phyloP scores from a whole-genome alignment of 2,329 filamentous ascomycete species.

The Gaeumannomyces tritici region DNA sequence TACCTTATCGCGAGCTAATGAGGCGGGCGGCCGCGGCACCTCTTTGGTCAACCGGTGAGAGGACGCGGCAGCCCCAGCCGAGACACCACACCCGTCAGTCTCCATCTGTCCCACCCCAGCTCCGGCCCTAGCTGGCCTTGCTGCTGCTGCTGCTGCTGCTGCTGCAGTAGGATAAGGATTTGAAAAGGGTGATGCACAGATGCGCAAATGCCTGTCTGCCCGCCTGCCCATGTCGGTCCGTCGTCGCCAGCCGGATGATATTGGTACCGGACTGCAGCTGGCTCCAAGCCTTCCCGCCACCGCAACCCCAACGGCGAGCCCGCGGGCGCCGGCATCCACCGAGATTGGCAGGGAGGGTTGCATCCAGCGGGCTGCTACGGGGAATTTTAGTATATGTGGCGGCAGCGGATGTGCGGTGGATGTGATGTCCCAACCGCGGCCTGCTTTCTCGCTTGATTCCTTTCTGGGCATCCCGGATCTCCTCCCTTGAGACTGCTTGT shows the following conservation, averaged over 20 bases:
- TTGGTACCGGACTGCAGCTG: neutral
- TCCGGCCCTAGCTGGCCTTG: neutral
- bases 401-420: neutral
- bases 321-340: neutral
- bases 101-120: neutral
- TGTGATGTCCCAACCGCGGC: neutral
- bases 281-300: neutral
- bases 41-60: neutral
- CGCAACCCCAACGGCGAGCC: neutral
- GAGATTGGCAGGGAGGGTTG: neutral
- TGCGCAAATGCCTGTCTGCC: no score
- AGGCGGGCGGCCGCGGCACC: neutral
- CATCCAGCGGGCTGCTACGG: neutral
- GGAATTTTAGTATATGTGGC: neutral
- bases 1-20: neutral
- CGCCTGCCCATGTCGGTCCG: neutral
- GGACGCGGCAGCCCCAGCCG: neutral
- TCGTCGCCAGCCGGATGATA: neutral
- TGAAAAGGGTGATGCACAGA: neutral
- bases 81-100: neutral
- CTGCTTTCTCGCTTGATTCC: neutral
- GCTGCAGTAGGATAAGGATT: neutral
- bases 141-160: no score
- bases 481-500: no score
- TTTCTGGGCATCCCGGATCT: neutral